Evolutionary conservation across 345 rosid species (phyloP), one percentile per base, ranked within the genome.

Genomic region (Alliaria petiolata): DNA sequence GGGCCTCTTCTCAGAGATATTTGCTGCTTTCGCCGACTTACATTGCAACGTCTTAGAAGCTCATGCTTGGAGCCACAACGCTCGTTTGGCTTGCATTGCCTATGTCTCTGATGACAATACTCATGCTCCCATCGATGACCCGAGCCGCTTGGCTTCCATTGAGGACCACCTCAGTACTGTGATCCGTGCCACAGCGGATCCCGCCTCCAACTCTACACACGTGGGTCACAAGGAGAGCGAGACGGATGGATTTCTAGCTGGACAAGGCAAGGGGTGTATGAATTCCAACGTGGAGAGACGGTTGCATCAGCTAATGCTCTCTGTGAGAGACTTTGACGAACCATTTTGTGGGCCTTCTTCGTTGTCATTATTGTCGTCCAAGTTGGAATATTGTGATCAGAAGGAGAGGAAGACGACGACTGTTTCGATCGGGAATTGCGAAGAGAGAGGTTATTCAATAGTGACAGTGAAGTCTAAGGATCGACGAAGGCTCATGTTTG

Each of bases 31-130:
- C 3, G 83, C 85, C 0, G 84, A 86, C 43, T 84, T 91, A 5
- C 82, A 76, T 4, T 88, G 95, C 78, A 86, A 85, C 51, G 75
- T 91, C 1, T 70, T 91, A 0, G 88, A 88, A 68, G 95, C 91
- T 20, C 89, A 91, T 6, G 88, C 89, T 3, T 91, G 97, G 97
- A 91, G 85, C 74, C 97, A 91, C 78, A 91, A 91, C 7, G 80
- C 81, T 11, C 81, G 87, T 12, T 57, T 85, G 2, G 97, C 97
- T 2, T 86, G 90, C 46, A 83, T 91, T 5, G 87, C 84, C 31
- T 84, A 83, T 45, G 79, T 91, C 45, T 35, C 87, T 14, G 92
- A 91, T 19, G 84, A 81, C 47, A 57, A 71, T 4, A 83, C 85
- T 3, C 72, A 79, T 35, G 40, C 71, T n/a, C 87, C 87, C 6